These are phyloP conservation scores for Cunninghamia lanceolata DNA, from an alignment of 75 land plant species.

Conservation along the genomic window DNA sequence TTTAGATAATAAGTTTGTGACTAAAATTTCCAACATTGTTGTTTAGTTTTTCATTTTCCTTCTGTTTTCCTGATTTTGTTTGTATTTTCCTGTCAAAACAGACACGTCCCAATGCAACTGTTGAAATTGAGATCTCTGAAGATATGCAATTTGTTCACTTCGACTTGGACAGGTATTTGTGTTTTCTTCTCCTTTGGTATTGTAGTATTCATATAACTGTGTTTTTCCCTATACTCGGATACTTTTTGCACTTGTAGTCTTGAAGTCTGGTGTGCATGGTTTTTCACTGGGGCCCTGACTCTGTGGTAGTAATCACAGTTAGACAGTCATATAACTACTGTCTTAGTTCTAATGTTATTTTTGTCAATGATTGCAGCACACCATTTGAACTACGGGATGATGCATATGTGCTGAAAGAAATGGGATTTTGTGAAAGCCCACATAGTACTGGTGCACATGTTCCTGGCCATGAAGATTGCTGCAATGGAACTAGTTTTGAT, in stretches of 20 bases:
- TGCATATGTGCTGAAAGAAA: slow-evolving; percentile 88
- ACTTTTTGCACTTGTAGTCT: not conserved
- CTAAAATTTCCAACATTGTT: not conserved
- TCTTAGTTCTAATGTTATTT: slow-evolving; percentile 7
- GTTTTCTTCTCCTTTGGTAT: not conserved
- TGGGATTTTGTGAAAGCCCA: slow-evolving; percentile 72
- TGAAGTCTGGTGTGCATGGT: not conserved
- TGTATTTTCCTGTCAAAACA: slow-evolving; percentile 17
- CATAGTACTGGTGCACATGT: slow-evolving; percentile 21
- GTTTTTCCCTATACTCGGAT: not conserved
- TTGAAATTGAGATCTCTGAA: slow-evolving; percentile 97
- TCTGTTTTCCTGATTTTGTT: not conserved
- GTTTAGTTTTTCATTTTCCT: not conserved
- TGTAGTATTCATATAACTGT: not conserved
- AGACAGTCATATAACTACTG: not conserved
- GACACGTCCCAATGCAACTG: slow-evolving; percentile 99
- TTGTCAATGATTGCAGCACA: slow-evolving; percentile 53
- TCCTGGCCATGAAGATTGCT: slow-evolving; percentile 21
- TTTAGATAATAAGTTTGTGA: not conserved
- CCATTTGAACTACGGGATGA: slow-evolving; percentile 98
- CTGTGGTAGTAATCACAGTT: not conserved
- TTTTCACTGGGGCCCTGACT: not conserved
- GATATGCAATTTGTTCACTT: slow-evolving; percentile 99
- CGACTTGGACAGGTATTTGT: slow-evolving; percentile 84
- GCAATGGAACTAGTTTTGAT: slow-evolving; percentile 25